Evolutionary conservation across 2,329 filamentous ascomycete genomes (phyloP), one percentile per base, ranked within the genome.

Genomic region (Colletotrichum sp.): DNA sequence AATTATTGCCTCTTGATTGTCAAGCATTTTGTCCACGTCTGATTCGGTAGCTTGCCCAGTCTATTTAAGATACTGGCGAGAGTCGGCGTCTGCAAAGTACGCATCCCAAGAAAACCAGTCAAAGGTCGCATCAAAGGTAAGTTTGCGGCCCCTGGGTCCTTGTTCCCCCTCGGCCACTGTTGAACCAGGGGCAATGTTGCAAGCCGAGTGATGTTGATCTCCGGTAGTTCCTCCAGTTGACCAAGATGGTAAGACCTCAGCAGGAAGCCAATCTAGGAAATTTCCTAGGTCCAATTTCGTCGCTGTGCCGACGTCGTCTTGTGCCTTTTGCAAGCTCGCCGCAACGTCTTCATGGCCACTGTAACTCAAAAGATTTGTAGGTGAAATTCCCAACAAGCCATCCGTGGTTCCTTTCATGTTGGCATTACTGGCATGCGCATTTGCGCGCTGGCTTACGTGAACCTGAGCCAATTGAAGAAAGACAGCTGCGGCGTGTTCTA

Each of bases 61-160:
- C 43, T 21, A 51, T 13, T 21, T 6, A 21, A 24, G 6, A 8
- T 1, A 51, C 11, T 51, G n/a, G n/a, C 43, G 43, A 11, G n/a
- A 13, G 43, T 51, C 34, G 15, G 36, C 61, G 47, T 24, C 24
- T 18, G 43, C 43, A 57, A 38, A 63, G 9, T 57, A 72, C 5
- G 70, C 18, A 13, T 72, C 65, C 64, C 70, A 72, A 15, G 70
- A 72, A 34, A 69, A 69, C 70, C 57, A 72, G 43, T 72, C 65
- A 34, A 61, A 68, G 3, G 64, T 62, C 33, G 62, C 69, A 18
- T 70, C 63, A 59, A 66, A 59, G 8, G 62, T n/a, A 15, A 62
- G 36, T n/a, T 70, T 70, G 4, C 51, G 54, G 21, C 36, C 62
- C n/a, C 62, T 38, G 6, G 21, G 11, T 11, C 29, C 16, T 27